Evolutionary conservation across 352 stramenopile species (phyloP).

Genomic region (Phytopythium litorale): DNA sequence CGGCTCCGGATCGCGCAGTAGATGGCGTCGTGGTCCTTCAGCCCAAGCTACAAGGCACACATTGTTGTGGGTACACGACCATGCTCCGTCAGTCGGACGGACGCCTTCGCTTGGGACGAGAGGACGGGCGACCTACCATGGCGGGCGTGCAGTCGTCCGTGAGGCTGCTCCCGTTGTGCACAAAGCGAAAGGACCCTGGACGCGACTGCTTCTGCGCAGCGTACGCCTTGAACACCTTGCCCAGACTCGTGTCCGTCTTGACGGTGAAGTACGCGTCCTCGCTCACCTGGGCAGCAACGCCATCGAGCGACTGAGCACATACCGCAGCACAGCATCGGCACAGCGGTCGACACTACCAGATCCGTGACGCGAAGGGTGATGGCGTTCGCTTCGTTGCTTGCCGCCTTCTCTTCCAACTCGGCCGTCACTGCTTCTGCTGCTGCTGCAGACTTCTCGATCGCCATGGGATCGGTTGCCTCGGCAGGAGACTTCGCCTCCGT

Average conservation of each 20-base stretch:
- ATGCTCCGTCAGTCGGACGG: too few species aligned
- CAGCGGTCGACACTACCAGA: background rate
- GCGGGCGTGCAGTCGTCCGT: background rate
- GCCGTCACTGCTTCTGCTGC: background rate
- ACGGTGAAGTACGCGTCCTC: slow-evolving; percentile 1
- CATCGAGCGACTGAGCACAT: background rate
- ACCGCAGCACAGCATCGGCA: background rate
- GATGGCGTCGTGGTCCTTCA: slow-evolving; percentile 1
- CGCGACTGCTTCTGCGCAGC: background rate
- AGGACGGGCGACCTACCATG: background rate
- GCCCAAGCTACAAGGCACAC: background rate
- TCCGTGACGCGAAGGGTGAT: slow-evolving; percentile 1
- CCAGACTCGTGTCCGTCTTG: background rate
- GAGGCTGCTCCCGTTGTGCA: background rate
- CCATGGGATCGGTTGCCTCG: background rate
- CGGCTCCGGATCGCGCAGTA: background rate
- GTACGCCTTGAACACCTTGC: slow-evolving; percentile 1
- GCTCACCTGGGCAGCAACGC: background rate
- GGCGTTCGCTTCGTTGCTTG: background rate
- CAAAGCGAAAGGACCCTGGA: background rate
- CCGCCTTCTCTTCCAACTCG: background rate
- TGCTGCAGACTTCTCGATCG: background rate
- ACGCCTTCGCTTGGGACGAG: too few species aligned
- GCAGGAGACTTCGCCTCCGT: background rate
- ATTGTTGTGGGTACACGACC: too few species aligned